Evolutionary conservation across 2,329 filamentous ascomycete species (phyloP).

Genomic region (Neoascochyta sp.): DNA sequence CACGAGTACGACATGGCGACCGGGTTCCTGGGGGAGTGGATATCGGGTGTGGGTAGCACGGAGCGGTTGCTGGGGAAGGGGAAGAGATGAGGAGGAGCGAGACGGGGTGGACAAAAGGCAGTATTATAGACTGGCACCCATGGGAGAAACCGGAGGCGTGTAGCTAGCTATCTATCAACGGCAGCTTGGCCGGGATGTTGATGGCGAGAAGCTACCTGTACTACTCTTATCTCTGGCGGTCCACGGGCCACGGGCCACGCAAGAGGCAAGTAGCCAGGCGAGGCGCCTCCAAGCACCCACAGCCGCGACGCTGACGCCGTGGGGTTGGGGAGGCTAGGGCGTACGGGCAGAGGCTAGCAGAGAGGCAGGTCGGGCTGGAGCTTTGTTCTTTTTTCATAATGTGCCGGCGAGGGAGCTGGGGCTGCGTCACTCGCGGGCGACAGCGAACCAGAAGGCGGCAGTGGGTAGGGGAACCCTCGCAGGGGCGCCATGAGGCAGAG

Average conservation of each 20-base stretch:
- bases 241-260: constrained; percentile 28
- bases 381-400: constrained; percentile 35
- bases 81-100: constrained; percentile 8
- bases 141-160: constrained; percentile 33
- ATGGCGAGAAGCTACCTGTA: constrained; percentile 32
- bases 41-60: constrained; percentile 4
- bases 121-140: constrained; percentile 29
- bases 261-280: constrained; percentile 38
- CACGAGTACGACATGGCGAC: constrained; percentile 49
- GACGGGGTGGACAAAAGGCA: constrained; percentile 20
- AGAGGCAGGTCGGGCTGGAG: too few relatives aligned
- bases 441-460: constrained; percentile 3
- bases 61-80: constrained; percentile 11
- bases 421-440: constrained; percentile 30
- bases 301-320: constrained; percentile 34
- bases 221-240: constrained; percentile 39
- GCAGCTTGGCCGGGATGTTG: constrained; percentile 31
- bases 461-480: constrained; percentile 10
- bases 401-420: constrained; percentile 18
- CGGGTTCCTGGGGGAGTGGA: constrained; percentile 10
- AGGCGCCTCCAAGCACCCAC: constrained; percentile 31
- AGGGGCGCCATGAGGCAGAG: constrained; percentile 4
- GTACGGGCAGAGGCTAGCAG: too few relatives aligned
- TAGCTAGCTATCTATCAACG: constrained; percentile 25
- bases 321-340: constrained; percentile 37